A percentile compares a stretch with the other conserved stretches of the same genome.
phyloP scores from a whole-genome alignment of 2,329 filamentous ascomycete genomes.

The Ceratocystis huliohia region DNA sequence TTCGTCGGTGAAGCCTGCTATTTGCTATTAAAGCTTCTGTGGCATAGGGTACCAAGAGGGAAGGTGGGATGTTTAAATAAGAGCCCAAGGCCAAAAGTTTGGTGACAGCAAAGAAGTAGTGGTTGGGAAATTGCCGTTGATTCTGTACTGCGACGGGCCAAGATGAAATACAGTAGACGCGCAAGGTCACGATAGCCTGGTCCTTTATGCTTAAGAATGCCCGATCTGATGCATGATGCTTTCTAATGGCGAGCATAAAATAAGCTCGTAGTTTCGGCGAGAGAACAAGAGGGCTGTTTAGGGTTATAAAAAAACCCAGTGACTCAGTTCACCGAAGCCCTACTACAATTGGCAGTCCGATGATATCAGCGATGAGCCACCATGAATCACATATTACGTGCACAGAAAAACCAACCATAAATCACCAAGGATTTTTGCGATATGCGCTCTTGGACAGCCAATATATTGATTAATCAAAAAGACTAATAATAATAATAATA shows the following conservation, averaged over 20 bases:
- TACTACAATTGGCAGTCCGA: neutral
- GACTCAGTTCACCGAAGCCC: slow-evolving; percentile 14
- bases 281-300: neutral
- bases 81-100: slow-evolving; percentile 11
- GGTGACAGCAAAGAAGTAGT: neutral
- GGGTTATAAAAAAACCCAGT: slow-evolving; percentile 14
- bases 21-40: neutral
- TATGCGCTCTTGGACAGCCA: neutral
- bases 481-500: neutral
- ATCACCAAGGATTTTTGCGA: neutral
- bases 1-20: neutral
- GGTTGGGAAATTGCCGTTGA: neutral
- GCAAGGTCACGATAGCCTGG: neutral
- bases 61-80: slow-evolving; percentile 13
- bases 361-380: neutral
- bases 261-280: neutral
- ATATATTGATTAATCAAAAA: neutral
- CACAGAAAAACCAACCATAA: neutral
- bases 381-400: neutral
- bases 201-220: neutral
- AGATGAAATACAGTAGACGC: neutral
- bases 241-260: neutral
- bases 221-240: neutral
- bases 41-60: slow-evolving; percentile 3
- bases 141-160: neutral